phyloP scores from a whole-genome alignment of 306 rosid genomes.

The Vicia villosa region DNA sequence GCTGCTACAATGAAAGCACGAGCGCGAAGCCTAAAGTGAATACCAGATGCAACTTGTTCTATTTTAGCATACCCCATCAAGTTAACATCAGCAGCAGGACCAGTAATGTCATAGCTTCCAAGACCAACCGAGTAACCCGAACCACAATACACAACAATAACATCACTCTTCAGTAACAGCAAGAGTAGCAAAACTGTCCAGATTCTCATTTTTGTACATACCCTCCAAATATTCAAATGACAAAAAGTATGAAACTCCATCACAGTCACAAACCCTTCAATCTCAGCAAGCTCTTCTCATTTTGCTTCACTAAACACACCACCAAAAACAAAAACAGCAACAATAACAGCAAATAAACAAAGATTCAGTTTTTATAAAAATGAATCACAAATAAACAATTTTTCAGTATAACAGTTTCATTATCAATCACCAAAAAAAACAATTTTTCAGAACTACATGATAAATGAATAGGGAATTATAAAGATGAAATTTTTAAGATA shows the following conservation, averaged over 20 bases:
- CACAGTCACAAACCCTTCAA: slow-evolving; percentile 25
- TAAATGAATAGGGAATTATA: not conserved
- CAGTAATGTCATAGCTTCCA: slow-evolving; percentile 93
- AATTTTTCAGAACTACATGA: not conserved
- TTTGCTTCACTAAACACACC: slow-evolving; percentile 42
- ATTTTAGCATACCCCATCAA: slow-evolving; percentile 92
- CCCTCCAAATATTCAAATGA: slow-evolving; percentile 31
- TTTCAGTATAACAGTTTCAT: slow-evolving; percentile 17
- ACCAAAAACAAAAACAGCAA: not conserved
- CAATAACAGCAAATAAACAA: not conserved
- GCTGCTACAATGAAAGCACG: slow-evolving; percentile 81
- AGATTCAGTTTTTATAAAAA: not conserved
- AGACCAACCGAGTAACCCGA: slow-evolving; percentile 78
- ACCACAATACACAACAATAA: slow-evolving; percentile 43
- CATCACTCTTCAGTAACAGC: slow-evolving; percentile 37
- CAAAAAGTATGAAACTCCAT: slow-evolving; percentile 36
- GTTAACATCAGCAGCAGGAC: slow-evolving; percentile 96
- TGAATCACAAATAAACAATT: not conserved
- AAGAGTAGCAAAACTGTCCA: slow-evolving; percentile 40
- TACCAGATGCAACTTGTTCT: slow-evolving; percentile 70
- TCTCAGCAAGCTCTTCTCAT: slow-evolving; percentile 43
- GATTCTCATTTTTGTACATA: slow-evolving; percentile 24
- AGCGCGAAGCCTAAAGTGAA: slow-evolving; percentile 82
- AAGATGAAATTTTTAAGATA: not conserved
- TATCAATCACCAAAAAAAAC: not conserved